These are phyloP conservation scores for Blastomyces silverae DNA, from an alignment of 2,329 filamentous ascomycete species.

Conservation along the genomic window DNA sequence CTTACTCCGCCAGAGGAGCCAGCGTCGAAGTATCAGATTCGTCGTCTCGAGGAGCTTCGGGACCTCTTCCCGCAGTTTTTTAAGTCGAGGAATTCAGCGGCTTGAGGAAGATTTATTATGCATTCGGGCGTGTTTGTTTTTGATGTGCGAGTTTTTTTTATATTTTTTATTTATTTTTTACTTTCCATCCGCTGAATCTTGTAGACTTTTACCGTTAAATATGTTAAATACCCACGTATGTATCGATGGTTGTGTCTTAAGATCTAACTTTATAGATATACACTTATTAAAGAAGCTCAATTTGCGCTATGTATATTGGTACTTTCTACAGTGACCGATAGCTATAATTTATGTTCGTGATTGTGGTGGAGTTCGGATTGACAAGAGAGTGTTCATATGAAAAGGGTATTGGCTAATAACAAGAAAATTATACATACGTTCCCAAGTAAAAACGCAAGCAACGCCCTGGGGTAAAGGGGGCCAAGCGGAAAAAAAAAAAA, in stretches of 20 bases:
- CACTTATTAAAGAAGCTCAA: background rate
- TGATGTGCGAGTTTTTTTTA: too few species aligned
- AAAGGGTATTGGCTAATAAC: background rate
- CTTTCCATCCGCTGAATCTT: background rate
- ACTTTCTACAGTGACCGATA: background rate
- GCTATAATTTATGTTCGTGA: background rate
- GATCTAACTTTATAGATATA: background rate
- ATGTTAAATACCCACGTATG: background rate
- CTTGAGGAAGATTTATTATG: background rate
- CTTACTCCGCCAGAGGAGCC: constrained; percentile 56
- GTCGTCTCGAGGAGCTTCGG: constrained; percentile 67
- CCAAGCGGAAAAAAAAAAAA: background rate
- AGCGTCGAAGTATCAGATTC: constrained; percentile 68
- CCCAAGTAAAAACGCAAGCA: background rate
- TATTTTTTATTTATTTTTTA: background rate
- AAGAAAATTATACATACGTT: background rate
- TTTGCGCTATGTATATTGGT: background rate
- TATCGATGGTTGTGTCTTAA: background rate
- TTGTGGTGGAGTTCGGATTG: background rate
- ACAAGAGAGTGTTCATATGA: background rate
- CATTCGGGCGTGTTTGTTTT: background rate
- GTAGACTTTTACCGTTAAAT: background rate
- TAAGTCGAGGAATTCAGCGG: constrained; percentile 42
- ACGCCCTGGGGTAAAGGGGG: background rate
- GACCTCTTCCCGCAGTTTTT: constrained; percentile 78